These are phyloP conservation scores for Chytriomyces sp. DNA, from an alignment of 192 early-diverging fungal genomes.

Conservation along the genomic window DNA sequence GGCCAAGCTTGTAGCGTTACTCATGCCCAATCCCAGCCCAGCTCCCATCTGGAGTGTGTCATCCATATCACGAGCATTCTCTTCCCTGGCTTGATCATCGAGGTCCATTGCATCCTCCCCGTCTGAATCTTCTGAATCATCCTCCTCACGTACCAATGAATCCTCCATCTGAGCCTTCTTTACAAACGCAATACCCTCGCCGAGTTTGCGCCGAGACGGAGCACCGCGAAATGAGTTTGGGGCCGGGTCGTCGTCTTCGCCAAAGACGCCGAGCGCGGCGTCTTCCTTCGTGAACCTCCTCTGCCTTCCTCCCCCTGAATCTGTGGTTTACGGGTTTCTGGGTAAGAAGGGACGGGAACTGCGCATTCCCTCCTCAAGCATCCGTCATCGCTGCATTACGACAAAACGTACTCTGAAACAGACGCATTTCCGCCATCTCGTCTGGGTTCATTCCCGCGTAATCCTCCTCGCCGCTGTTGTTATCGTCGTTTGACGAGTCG, in stretches of 20 bases:
- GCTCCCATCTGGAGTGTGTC: not conserved
- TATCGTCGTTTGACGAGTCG: slow-evolving; percentile 34
- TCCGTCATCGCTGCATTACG: not conserved
- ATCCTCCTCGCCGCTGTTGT: slow-evolving; percentile 29
- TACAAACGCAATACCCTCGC: not conserved
- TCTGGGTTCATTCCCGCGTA: slow-evolving; percentile 43
- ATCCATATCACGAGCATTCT: slow-evolving; percentile 9
- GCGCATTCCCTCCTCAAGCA: not conserved
- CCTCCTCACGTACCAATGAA: not conserved
- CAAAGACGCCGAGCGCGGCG: slow-evolving; percentile 61
- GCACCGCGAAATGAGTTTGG: slow-evolving; percentile 8
- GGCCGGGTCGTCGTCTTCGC: slow-evolving; percentile 46
- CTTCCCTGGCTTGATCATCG: slow-evolving; percentile 28
- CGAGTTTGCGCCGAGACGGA: not conserved
- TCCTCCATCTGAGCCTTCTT: not conserved
- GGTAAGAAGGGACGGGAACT: not conserved
- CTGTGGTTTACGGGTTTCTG: not conserved
- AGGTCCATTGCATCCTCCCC: slow-evolving; percentile 39
- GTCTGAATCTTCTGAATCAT: slow-evolving; percentile 11
- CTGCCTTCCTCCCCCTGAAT: slow-evolving; percentile 19
- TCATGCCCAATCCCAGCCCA: not conserved
- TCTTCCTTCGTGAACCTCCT: slow-evolving; percentile 62
- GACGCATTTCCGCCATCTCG: slow-evolving; percentile 58
- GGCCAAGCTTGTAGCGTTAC: slow-evolving; percentile 24
- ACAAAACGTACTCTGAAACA: slow-evolving; percentile 40